Conservation (phyloP, 257 asterid species). For the Plectranthus barbatus region DNA sequence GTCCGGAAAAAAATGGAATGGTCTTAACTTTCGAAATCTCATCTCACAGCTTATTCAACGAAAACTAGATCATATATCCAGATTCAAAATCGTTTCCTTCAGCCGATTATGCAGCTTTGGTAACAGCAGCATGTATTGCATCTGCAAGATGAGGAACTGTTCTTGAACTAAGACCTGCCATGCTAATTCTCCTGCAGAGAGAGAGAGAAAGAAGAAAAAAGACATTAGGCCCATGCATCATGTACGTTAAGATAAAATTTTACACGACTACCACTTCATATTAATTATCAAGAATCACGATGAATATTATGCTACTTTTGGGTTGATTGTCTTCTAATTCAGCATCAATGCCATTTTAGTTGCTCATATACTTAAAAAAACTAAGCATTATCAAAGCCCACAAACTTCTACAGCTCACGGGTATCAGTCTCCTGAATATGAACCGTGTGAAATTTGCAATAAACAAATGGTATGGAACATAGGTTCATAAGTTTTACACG, state of each 20-base stretch:
- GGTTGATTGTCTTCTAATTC: neutral
- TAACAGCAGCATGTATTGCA: constrained; percentile 76
- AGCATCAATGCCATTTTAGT: neutral
- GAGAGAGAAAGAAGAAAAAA: neutral
- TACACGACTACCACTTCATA: neutral
- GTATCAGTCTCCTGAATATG: neutral
- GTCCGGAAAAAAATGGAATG: too few species aligned
- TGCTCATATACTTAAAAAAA: neutral
- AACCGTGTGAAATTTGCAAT: neutral
- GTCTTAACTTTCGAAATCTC: neutral
- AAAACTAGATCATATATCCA: neutral
- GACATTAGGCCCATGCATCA: neutral
- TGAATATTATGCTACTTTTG: neutral
- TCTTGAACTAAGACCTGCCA: constrained; percentile 76
- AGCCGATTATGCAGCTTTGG: constrained; percentile 24
- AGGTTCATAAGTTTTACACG: neutral
- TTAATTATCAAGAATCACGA: neutral
- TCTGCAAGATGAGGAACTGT: constrained; percentile 74
- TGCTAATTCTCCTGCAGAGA: constrained; percentile 71
- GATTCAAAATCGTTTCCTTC: constrained; percentile 4
- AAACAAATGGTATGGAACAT: neutral
- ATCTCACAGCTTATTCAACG: constrained; percentile 13
- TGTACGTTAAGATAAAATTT: neutral
- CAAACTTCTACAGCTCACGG: neutral
- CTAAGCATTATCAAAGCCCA: neutral